Percentiles rank a stretch among this genome's conserved stretches.
phyloP scores from a whole-genome alignment of 129 eudicot species.

The Smallanthus sonchifolius region DNA sequence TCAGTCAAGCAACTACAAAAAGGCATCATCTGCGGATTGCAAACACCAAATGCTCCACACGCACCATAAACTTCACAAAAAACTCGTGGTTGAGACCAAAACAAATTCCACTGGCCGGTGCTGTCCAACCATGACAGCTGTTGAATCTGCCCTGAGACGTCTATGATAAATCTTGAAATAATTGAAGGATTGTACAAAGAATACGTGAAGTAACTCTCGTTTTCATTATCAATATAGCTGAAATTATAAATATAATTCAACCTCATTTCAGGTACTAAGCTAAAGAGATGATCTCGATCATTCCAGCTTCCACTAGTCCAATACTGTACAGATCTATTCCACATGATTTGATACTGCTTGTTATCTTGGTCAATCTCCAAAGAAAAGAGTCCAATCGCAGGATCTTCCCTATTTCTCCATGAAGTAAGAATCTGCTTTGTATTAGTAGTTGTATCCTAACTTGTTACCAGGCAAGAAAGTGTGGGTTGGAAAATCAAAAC shows the following conservation, averaged over 20 bases:
- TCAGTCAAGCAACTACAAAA: slow-evolving; percentile 31
- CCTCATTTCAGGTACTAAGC: slow-evolving; percentile 18
- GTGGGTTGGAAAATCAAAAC: slow-evolving; percentile 43
- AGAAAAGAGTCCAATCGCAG: slow-evolving; percentile 29
- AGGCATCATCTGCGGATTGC: background rate
- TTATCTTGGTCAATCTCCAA: slow-evolving; percentile 15
- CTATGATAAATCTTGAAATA: slow-evolving; percentile 31
- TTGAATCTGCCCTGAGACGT: slow-evolving; percentile 40
- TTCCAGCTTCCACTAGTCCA: too few species aligned
- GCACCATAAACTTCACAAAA: slow-evolving; percentile 22
- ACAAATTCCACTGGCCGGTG: slow-evolving; percentile 16
- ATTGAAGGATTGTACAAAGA: slow-evolving; percentile 12
- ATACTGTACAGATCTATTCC: too few species aligned
- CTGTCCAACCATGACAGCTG: slow-evolving; percentile 26
- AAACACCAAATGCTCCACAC: slow-evolving; percentile 38
- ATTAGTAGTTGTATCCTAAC: slow-evolving; percentile 23
- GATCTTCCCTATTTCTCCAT: slow-evolving; percentile 30
- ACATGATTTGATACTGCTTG: background rate
- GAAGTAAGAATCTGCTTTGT: slow-evolving; percentile 10
- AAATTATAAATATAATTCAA: slow-evolving; percentile 2
- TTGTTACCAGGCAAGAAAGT: slow-evolving; percentile 44
- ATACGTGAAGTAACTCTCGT: slow-evolving; percentile 56
- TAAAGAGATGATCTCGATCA: too few species aligned
- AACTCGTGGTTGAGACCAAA: slow-evolving; percentile 31
- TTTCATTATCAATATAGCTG: slow-evolving; percentile 41